A percentile compares a stretch with the other conserved stretches of the same genome.
Conservation (phyloP, 208 protist species). For the Leishmania gerbilli region DNA sequence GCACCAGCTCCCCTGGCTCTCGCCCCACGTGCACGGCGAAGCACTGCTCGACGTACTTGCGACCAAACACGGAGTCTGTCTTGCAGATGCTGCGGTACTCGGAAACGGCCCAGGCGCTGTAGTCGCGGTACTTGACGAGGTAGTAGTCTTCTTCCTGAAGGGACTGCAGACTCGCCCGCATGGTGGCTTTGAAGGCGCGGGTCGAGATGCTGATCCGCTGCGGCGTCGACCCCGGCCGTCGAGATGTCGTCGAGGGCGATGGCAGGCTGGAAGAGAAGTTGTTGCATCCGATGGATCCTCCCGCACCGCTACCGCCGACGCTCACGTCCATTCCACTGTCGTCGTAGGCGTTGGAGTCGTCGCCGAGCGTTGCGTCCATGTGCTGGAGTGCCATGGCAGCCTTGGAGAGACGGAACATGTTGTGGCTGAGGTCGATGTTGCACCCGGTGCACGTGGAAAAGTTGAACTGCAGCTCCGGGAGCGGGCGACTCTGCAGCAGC, state of each 20-base stretch:
- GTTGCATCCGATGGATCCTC: neutral
- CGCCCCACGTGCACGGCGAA: slow-evolving; percentile 82
- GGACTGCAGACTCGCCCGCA: slow-evolving; percentile 58
- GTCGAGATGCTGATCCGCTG: slow-evolving; percentile 43
- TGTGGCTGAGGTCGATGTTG: slow-evolving; percentile 83
- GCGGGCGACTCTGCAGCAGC: slow-evolving; percentile 68
- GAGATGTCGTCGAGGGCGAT: neutral
- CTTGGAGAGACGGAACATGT: slow-evolving; percentile 79
- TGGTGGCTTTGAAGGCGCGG: slow-evolving; percentile 55
- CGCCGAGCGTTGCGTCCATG: slow-evolving; percentile 62
- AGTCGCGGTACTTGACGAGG: slow-evolving; percentile 83
- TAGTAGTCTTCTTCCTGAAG: slow-evolving; percentile 86
- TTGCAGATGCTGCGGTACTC: slow-evolving; percentile 60
- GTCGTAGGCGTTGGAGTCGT: slow-evolving; percentile 5
- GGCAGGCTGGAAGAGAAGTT: neutral
- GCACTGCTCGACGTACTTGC: slow-evolving; percentile 85
- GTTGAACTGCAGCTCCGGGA: slow-evolving; percentile 76
- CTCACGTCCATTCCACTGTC: neutral
- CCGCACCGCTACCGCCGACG: neutral
- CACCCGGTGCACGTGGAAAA: slow-evolving; percentile 70
- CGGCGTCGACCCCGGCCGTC: slow-evolving; percentile 4
- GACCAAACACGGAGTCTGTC: slow-evolving; percentile 61
- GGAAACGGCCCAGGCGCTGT: slow-evolving; percentile 67
- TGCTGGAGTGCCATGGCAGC: slow-evolving; percentile 69
- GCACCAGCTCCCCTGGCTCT: slow-evolving; percentile 73